Evolutionary conservation across 2,329 filamentous ascomycete genomes (phyloP).

Genomic region (Scortechinia acanthostroma): DNA sequence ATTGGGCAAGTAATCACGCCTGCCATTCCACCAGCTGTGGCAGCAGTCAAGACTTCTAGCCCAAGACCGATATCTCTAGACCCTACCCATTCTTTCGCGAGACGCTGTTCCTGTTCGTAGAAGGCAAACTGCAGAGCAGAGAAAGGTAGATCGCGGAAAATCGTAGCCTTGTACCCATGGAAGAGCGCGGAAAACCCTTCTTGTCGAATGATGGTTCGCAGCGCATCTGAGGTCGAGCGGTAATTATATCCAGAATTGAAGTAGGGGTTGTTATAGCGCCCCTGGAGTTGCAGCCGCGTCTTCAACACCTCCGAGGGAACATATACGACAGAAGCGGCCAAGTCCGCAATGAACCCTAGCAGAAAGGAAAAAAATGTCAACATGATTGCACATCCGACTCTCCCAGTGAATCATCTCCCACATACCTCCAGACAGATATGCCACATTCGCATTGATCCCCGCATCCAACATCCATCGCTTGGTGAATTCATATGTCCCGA

Average conservation of each 20-base stretch:
- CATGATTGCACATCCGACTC: not conserved
- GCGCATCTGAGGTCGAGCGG: slow-evolving; percentile 74
- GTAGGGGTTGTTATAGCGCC: slow-evolving; percentile 87
- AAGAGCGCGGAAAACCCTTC: slow-evolving; percentile 85
- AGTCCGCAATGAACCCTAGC: slow-evolving; percentile 80
- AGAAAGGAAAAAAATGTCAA: too few relatives aligned
- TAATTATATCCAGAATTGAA: slow-evolving; percentile 97
- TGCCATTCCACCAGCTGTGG: slow-evolving; percentile 82
- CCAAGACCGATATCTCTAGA: slow-evolving; percentile 78
- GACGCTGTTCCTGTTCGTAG: slow-evolving; percentile 84
- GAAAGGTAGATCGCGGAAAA: slow-evolving; percentile 90
- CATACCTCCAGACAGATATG: slow-evolving; percentile 77
- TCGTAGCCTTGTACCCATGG: slow-evolving; percentile 92
- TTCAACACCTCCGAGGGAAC: slow-evolving; percentile 97
- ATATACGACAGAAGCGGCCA: slow-evolving; percentile 86
- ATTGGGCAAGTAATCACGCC: slow-evolving; percentile 91
- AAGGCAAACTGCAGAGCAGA: slow-evolving; percentile 96
- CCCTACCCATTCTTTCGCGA: slow-evolving; percentile 73
- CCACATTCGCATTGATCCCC: slow-evolving; percentile 73
- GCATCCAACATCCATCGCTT: slow-evolving; percentile 82
- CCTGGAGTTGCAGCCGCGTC: slow-evolving; percentile 91
- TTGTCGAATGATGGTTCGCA: slow-evolving; percentile 72
- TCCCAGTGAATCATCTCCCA: too few relatives aligned
- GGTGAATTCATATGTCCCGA: slow-evolving; percentile 91
- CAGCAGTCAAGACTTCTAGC: slow-evolving; percentile 82